phyloP scores from a whole-genome alignment of 441 rosid species.

The Jatropha multifida region DNA sequence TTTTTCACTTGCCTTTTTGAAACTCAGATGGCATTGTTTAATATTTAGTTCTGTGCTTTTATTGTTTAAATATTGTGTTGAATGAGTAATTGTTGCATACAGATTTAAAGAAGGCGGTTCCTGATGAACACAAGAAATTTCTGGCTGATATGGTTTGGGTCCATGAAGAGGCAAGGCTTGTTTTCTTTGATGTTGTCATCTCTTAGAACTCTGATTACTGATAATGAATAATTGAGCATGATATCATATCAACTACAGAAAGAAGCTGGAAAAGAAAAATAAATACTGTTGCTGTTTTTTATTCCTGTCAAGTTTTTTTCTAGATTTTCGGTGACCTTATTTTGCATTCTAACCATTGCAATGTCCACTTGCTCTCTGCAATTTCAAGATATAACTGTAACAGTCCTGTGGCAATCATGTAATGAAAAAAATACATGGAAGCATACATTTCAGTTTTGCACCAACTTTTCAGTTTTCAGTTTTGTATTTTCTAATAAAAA shows the following conservation, averaged over 20 bases:
- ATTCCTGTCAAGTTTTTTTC: neutral
- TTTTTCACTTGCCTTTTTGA: neutral
- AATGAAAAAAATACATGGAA: too few relatives aligned
- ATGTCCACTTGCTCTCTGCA: too few relatives aligned
- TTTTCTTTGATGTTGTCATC: neutral
- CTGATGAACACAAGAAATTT: conserved; percentile 82
- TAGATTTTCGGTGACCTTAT: neutral
- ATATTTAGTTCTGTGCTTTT: neutral
- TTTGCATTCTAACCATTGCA: neutral
- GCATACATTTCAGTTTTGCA: too few relatives aligned
- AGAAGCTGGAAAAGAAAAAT: too few relatives aligned
- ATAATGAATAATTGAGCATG: too few relatives aligned
- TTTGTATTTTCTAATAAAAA: too few relatives aligned
- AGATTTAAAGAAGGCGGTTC: conserved; percentile 73
- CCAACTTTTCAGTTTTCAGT: too few relatives aligned
- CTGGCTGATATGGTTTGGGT: conserved; percentile 66
- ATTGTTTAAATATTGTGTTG: neutral
- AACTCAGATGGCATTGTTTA: neutral
- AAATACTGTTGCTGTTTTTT: too few relatives aligned
- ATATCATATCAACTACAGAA: too few relatives aligned
- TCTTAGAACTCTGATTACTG: neutral
- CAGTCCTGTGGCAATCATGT: too few relatives aligned
- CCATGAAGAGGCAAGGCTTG: conserved; percentile 62
- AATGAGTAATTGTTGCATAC: conserved; percentile 18
- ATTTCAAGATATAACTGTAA: too few relatives aligned